phyloP scores from a whole-genome alignment of 1,284 basidiomycete genomes.

The Leccinum pachyderme region DNA sequence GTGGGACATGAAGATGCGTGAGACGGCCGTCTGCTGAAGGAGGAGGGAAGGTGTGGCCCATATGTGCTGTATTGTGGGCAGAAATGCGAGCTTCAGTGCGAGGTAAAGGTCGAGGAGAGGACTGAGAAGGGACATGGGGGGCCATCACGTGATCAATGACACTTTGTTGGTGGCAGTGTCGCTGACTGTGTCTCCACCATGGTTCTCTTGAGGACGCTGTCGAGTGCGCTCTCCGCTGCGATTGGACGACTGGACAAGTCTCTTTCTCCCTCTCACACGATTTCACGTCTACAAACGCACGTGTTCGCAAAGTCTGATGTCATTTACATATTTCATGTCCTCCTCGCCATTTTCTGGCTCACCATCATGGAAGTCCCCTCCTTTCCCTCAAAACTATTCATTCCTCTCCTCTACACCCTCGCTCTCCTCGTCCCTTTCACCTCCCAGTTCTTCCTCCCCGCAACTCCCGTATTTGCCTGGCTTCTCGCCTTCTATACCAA shows the following conservation, averaged over 20 bases:
- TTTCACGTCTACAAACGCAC: slow-evolving; percentile 62
- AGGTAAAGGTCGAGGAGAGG: slow-evolving; percentile 37
- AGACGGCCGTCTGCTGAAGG: slow-evolving; percentile 45
- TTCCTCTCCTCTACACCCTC: slow-evolving; percentile 72
- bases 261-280: slow-evolving; percentile 64
- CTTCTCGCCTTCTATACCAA: slow-evolving; percentile 85
- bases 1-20: slow-evolving; percentile 55
- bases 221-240: slow-evolving; percentile 52
- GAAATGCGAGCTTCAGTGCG: slow-evolving; percentile 41
- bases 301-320: slow-evolving; percentile 59
- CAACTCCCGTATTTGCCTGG: slow-evolving; percentile 85
- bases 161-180: too few species aligned
- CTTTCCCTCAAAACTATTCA: slow-evolving; percentile 75
- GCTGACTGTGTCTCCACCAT: too few species aligned
- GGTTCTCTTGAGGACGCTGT: slow-evolving; percentile 14
- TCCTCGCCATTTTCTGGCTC: slow-evolving; percentile 73
- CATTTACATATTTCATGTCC: slow-evolving; percentile 63
- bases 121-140: slow-evolving; percentile 18
- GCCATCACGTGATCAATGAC: too few species aligned
- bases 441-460: slow-evolving; percentile 90
- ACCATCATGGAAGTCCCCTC: slow-evolving; percentile 72
- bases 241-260: slow-evolving; percentile 76
- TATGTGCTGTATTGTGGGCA: slow-evolving; percentile 49
- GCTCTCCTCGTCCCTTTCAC: slow-evolving; percentile 84
- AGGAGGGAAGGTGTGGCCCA: slow-evolving; percentile 44